These are phyloP conservation scores for Chenopodium album DNA, from an alignment of 148 eudicot genomes.

Conservation along the genomic window DNA sequence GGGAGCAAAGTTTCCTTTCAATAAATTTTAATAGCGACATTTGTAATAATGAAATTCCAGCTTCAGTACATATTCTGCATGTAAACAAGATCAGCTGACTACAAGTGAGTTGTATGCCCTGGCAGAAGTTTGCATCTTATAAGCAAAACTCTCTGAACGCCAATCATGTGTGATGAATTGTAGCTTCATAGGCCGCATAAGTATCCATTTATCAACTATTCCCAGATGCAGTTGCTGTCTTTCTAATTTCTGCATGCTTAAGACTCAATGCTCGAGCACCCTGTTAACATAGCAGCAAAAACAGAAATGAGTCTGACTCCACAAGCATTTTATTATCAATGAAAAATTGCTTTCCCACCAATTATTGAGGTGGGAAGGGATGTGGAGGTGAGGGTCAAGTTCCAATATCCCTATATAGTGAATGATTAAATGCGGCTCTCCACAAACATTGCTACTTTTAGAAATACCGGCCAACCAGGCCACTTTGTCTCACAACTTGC, in stretches of 20 bases:
- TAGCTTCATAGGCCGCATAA: slow-evolving; percentile 7
- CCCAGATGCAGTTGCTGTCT: slow-evolving; percentile 31
- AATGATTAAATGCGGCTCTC: background rate
- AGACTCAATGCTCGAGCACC: slow-evolving; percentile 40
- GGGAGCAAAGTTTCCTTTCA: background rate
- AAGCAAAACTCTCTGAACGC: background rate
- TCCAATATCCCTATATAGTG: background rate
- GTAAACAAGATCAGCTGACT: slow-evolving; percentile 18
- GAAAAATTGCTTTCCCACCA: background rate
- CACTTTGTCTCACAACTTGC: background rate
- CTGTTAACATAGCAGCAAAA: slow-evolving; percentile 30
- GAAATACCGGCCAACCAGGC: background rate
- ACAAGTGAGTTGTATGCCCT: background rate
- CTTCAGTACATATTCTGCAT: slow-evolving; percentile 15
- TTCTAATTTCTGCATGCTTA: slow-evolving; percentile 44
- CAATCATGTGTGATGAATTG: slow-evolving; percentile 15
- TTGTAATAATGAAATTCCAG: background rate
- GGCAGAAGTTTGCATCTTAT: slow-evolving; percentile 11
- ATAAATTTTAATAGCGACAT: background rate
- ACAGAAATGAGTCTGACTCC: background rate
- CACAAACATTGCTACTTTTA: background rate
- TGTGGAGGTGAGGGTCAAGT: background rate
- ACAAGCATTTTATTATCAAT: background rate
- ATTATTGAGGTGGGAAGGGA: background rate
- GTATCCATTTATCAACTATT: slow-evolving; percentile 34